Conservation (phyloP, 257 asterid species). For the Solanum arcanum region DNA sequence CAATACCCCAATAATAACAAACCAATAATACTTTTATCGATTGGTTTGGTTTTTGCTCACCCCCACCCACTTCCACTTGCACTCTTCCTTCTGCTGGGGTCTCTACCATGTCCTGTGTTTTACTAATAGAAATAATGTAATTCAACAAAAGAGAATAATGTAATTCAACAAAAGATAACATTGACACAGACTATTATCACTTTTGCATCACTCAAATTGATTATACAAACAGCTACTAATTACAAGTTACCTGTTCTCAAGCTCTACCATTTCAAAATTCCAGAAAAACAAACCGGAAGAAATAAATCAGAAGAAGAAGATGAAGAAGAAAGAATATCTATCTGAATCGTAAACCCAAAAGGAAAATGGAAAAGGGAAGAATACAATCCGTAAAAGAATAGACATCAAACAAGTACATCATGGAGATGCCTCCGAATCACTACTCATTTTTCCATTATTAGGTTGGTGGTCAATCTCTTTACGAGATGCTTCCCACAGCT, state of each 20-base stretch:
- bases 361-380: background rate
- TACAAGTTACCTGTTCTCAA: background rate
- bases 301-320: background rate
- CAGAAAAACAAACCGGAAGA: background rate
- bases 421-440: slow-evolving; percentile 5
- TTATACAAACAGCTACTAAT: background rate
- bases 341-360: background rate
- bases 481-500: slow-evolving; percentile 94
- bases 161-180: background rate
- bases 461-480: slow-evolving; percentile 51
- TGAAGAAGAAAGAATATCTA: background rate
- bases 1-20: too few relatives aligned
- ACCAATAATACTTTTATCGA: too few relatives aligned
- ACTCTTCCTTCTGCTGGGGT: background rate
- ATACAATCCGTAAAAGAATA: background rate
- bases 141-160: background rate
- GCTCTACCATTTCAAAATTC: background rate
- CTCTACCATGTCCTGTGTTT: background rate
- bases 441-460: background rate
- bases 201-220: background rate
- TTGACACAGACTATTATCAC: background rate
- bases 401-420: background rate
- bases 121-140: background rate
- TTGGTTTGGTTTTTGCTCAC: too few relatives aligned
- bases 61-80: background rate